phyloP scores from a whole-genome alignment of 148 eudicot genomes.

The Suaeda aralocaspica region DNA sequence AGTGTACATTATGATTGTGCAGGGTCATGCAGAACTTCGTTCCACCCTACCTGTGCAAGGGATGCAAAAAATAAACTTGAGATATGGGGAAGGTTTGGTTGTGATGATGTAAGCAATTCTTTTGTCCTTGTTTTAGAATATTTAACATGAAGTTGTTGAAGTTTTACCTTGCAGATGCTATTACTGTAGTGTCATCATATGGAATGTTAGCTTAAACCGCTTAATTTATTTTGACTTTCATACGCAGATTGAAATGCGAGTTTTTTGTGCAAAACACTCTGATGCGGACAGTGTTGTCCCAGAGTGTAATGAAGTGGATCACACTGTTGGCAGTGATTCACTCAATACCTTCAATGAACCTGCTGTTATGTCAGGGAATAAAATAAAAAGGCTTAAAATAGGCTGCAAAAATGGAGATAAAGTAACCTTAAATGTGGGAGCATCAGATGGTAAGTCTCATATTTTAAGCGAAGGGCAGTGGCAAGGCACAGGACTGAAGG shows the following conservation, averaged over 20 bases:
- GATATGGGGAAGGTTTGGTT: constrained; percentile 91
- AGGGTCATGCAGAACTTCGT: constrained; percentile 93
- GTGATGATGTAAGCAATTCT: constrained; percentile 75
- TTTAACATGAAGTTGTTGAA: neutral
- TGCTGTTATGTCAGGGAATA: constrained; percentile 24
- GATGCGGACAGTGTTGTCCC: constrained; percentile 26
- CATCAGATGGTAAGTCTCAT: constrained; percentile 23
- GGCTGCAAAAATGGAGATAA: constrained; percentile 54
- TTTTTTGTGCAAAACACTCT: constrained; percentile 86
- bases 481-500: constrained; percentile 27
- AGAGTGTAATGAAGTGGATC: constrained; percentile 29
- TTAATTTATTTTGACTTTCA: neutral
- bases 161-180: neutral
- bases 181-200: neutral
- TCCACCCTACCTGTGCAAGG: constrained; percentile 97
- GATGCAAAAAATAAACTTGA: constrained; percentile 90
- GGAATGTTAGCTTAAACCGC: neutral
- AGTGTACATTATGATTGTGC: constrained; percentile 19
- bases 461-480: constrained; percentile 30
- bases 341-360: constrained; percentile 23
- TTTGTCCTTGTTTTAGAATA: constrained; percentile 2
- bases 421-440: constrained; percentile 34
- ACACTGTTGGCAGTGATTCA: constrained; percentile 32
- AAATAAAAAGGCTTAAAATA: constrained; percentile 44
- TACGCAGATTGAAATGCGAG: constrained; percentile 78